These are phyloP conservation scores for Scheffersomyces spartinae DNA, from an alignment of 805 yeast species.

Conservation along the genomic window DNA sequence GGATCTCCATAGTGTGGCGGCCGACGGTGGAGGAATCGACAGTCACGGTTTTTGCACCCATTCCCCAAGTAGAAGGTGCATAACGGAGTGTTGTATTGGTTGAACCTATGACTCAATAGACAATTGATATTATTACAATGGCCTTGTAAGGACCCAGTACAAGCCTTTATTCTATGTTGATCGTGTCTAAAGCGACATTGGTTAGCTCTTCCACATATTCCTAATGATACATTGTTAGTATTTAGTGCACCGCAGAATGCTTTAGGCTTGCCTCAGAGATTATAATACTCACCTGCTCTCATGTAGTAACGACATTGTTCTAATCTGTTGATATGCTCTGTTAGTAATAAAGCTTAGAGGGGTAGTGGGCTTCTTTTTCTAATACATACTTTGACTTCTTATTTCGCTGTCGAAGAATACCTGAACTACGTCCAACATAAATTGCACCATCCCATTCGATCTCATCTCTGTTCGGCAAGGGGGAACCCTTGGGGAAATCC, in stretches of 20 bases:
- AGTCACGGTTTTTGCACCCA: slow-evolving; percentile 31
- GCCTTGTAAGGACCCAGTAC: slow-evolving; percentile 37
- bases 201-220: slow-evolving; percentile 40
- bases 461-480: slow-evolving; percentile 5
- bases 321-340: slow-evolving; percentile 2
- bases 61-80: slow-evolving; percentile 17
- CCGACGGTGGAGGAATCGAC: slow-evolving; percentile 36
- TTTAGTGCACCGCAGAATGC: neutral
- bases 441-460: slow-evolving; percentile 20
- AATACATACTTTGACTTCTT: slow-evolving; percentile 8
- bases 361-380: too few relatives aligned
- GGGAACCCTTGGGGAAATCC: slow-evolving; percentile 9
- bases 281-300: slow-evolving; percentile 23
- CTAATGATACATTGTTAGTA: slow-evolving; percentile 14
- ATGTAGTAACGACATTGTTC: slow-evolving; percentile 25
- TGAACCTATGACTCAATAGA: slow-evolving; percentile 42
- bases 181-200: slow-evolving; percentile 46
- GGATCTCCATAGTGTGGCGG: slow-evolving; percentile 38
- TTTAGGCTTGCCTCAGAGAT: neutral
- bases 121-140: slow-evolving; percentile 41
- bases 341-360: slow-evolving; percentile 4
- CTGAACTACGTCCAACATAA: slow-evolving; percentile 15
- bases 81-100: slow-evolving; percentile 43
- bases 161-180: slow-evolving; percentile 38
- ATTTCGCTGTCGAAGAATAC: slow-evolving; percentile 12